Evolutionary conservation across 176 grass and related monocot genomes (phyloP).

Genomic region (Pontederia paniculata): DNA sequence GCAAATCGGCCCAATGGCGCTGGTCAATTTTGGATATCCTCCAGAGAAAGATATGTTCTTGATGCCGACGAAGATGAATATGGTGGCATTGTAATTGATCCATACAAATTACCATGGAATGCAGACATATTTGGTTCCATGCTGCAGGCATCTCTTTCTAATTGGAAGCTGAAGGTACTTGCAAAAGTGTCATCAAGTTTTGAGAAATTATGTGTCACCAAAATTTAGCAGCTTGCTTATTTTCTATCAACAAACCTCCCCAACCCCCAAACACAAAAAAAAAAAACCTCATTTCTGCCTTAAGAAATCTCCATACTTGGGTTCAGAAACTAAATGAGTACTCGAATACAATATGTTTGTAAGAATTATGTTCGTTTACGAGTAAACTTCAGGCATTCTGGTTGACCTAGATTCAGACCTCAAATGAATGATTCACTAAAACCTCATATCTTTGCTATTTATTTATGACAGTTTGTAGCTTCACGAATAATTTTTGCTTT

Average conservation of each 20-base stretch:
- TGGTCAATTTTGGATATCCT: slow-evolving; percentile 13
- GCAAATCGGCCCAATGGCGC: slow-evolving; percentile 21
- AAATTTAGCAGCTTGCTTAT: not conserved
- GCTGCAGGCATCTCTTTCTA: slow-evolving; percentile 53
- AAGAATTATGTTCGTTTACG: no score
- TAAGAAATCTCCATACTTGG: no score
- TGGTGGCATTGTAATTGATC: slow-evolving; percentile 68
- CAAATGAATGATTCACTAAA: no score
- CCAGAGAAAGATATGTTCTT: slow-evolving; percentile 42
- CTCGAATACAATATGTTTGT: no score
- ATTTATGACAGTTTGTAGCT: no score
- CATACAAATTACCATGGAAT: slow-evolving; percentile 45
- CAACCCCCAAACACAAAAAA: no score
- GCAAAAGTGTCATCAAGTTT: not conserved
- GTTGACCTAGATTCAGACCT: no score
- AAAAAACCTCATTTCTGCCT: no score
- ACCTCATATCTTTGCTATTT: no score
- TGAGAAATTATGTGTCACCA: not conserved
- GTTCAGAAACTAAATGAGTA: no score
- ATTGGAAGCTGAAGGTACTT: slow-evolving; percentile 40
- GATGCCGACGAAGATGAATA: slow-evolving; percentile 73
- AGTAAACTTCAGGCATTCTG: no score
- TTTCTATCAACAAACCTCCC: not conserved
- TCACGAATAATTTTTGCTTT: not conserved
- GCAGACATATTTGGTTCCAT: slow-evolving; percentile 37